A percentile compares a stretch with the other conserved stretches of the same genome.
Conservation (phyloP, 2,329 filamentous ascomycete species). For the Aspergillus persii region DNA sequence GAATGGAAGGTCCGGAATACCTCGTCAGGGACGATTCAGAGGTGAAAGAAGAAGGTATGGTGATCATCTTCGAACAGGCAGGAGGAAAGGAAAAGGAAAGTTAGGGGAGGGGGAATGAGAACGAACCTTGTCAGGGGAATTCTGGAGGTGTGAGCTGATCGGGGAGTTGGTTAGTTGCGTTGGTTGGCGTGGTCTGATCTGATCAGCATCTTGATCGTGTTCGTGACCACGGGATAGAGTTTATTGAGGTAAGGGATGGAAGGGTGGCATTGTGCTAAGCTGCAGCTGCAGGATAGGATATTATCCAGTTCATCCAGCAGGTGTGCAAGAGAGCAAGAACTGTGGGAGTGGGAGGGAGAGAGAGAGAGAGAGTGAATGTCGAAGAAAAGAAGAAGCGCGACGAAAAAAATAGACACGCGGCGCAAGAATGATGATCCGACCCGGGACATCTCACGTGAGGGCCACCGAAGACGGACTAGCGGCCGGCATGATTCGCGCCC, state of each 20-base stretch:
- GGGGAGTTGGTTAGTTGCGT: conserved; percentile 10
- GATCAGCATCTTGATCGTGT: not conserved
- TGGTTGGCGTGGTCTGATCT: not conserved
- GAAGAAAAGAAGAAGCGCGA: conserved; percentile 14
- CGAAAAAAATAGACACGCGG: conserved; percentile 10
- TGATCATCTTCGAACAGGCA: conserved; percentile 57
- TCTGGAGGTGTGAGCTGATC: conserved; percentile 13
- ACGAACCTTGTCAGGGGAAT: conserved; percentile 24
- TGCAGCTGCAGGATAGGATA: too few species aligned
- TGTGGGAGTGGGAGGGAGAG: not conserved
- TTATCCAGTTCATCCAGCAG: too few species aligned
- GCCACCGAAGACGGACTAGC: conserved; percentile 13
- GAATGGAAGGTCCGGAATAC: conserved; percentile 59
- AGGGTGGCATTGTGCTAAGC: not conserved
- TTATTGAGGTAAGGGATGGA: too few species aligned
- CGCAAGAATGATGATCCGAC: conserved; percentile 11
- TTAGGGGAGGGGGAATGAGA: not conserved
- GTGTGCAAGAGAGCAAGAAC: not conserved
- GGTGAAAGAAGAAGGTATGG: conserved; percentile 58
- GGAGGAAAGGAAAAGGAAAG: conserved; percentile 9
- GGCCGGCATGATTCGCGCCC: conserved; percentile 8
- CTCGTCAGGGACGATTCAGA: conserved; percentile 68
- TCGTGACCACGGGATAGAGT: not conserved
- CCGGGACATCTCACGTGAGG: conserved; percentile 8
- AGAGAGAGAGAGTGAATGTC: conserved; percentile 5